Evolutionary conservation across 345 rosid species (phyloP), one percentile per base, ranked within the genome.

Genomic region (Acer campestre): DNA sequence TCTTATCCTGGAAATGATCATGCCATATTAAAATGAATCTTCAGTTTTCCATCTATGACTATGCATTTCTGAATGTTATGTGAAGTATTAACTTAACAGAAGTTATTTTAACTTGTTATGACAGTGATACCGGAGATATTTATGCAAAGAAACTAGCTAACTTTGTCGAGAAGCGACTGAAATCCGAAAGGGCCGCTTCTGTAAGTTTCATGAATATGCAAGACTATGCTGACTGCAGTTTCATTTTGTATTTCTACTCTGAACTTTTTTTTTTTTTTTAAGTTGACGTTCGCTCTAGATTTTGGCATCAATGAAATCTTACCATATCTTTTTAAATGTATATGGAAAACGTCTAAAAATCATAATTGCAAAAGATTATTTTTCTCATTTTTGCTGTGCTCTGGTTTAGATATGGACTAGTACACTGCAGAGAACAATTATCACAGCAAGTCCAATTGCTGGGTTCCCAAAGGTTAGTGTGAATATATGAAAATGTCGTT

Each of bases 121-220:
- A 78, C 89, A 94, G 99, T 87, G 98, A 91, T 70, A 67, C 88
- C 63, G 98, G 99, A 81, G 95, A 93, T 85, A 79, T 97, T 69
- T 97, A 94, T 83, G 82, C 92, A 1, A 91, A 90, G 89, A 97
- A 97, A 84, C 98, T 97, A 49, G 85, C 94, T 16, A 89, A 92
- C 85, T 97, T 97, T 70, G 89, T 97, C 5, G 99, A 89, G 84
- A 97, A 94, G 85, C 87, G 98, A 77, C 86, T 97, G 76, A 94
- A 90, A 89, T 83, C 92, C 81, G 99, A 97, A 86, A 94, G 92
- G 83, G 91, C 99, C 68, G 99, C 99, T 75, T 94, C 99, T 48
- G 99, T 94, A 90, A 91, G 98, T 81, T 81, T 80, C 68, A 20
- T 29, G 58, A 63, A 55, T 64, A 68, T 56, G 27, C 27, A 75